Percentiles rank a stretch among this genome's conserved stretches.
Conservation (phyloP, 306 rosid species). For the Medicago arabica region DNA sequence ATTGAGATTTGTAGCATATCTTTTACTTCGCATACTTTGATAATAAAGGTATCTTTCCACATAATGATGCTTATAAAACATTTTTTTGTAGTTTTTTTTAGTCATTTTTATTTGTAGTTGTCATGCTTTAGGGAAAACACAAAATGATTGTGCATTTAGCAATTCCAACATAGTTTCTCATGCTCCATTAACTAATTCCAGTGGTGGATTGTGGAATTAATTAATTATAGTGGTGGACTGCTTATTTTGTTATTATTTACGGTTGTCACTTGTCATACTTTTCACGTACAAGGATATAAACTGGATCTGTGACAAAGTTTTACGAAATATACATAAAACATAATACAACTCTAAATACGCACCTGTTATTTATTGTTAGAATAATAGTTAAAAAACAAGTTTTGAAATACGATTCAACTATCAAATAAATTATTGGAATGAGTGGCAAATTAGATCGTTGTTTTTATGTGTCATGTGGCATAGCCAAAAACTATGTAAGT, state of each 20-base stretch:
- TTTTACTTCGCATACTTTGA: neutral
- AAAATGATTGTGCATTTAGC: conserved; percentile 40
- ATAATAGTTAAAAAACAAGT: too few relatives aligned
- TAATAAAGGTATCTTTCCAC: conserved; percentile 4
- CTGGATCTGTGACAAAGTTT: neutral
- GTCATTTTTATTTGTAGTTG: conserved; percentile 5
- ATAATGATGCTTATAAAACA: conserved; percentile 38
- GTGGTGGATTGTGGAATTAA: neutral
- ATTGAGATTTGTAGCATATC: conserved; percentile 16
- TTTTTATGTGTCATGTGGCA: too few relatives aligned
- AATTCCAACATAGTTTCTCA: conserved; percentile 31
- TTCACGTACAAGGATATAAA: neutral
- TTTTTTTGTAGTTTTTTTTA: too few relatives aligned
- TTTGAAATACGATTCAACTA: too few relatives aligned
- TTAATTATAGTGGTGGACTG: conserved; percentile 2
- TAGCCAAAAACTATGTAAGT: too few relatives aligned
- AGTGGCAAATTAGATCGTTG: too few relatives aligned
- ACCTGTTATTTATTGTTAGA: too few relatives aligned
- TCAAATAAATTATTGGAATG: too few relatives aligned
- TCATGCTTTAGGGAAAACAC: conserved; percentile 41
- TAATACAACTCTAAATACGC: too few relatives aligned
- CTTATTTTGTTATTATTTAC: neutral
- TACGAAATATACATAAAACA: too few relatives aligned
- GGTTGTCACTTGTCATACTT: neutral
- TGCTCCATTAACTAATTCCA: conserved; percentile 25